Evolutionary conservation across 768 basidiomycete species (phyloP).

Genomic region (Lentinula guzmanii): DNA sequence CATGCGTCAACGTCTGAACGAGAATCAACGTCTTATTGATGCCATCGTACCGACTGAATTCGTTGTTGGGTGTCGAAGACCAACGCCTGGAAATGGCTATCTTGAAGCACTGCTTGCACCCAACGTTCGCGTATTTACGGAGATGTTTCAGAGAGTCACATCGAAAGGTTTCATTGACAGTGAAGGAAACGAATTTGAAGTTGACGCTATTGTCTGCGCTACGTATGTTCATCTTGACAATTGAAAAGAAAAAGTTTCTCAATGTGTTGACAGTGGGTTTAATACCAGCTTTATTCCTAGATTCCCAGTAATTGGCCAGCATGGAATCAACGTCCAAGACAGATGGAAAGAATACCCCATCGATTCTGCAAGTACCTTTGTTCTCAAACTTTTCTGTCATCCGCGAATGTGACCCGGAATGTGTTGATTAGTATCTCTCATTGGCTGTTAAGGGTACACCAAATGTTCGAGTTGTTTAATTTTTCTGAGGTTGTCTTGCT

Average conservation of each 20-base stretch:
- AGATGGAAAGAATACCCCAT: constrained; percentile 17
- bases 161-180: constrained; percentile 35
- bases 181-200: constrained; percentile 35
- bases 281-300: constrained; percentile 18
- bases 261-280: constrained; percentile 11
- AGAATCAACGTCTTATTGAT: constrained; percentile 13
- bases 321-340: constrained; percentile 17
- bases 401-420: neutral
- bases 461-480: constrained; percentile 9
- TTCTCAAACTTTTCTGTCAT: neutral
- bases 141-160: constrained; percentile 36
- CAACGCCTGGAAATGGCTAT: constrained; percentile 48
- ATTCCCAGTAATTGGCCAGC: constrained; percentile 15
- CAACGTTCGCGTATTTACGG: constrained; percentile 37
- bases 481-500: neutral
- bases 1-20: constrained; percentile 15
- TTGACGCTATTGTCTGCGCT: constrained; percentile 44
- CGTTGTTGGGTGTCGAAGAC: constrained; percentile 38
- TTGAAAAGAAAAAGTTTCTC: neutral
- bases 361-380: constrained; percentile 12
- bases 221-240: constrained; percentile 24
- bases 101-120: constrained; percentile 41
- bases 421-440: constrained; percentile 13
- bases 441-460: constrained; percentile 16
- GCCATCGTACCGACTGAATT: constrained; percentile 33